A percentile compares a stretch with the other conserved stretches of the same genome.
These are phyloP conservation scores for Talaromyces sp. DNA, from an alignment of 2,329 filamentous ascomycete species.

Conservation along the genomic window DNA sequence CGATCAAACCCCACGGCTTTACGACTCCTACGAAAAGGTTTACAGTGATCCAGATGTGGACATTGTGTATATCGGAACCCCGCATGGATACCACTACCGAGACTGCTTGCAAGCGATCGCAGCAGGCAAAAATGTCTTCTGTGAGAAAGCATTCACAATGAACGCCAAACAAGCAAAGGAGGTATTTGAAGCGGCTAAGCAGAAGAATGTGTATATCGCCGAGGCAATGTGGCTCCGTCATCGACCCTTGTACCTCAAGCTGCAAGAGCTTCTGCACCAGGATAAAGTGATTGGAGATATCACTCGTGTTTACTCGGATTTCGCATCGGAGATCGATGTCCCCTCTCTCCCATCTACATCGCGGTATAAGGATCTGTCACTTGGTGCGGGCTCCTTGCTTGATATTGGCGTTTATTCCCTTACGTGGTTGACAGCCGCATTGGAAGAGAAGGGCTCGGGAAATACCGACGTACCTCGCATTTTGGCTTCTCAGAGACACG, in stretches of 20 bases:
- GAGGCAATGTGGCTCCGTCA: slow-evolving; percentile 46
- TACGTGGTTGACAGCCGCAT: slow-evolving; percentile 15
- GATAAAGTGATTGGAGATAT: slow-evolving; percentile 14
- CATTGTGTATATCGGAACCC: slow-evolving; percentile 56
- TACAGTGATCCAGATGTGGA: slow-evolving; percentile 41
- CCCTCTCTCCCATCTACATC: background rate
- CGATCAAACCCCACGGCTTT: slow-evolving; percentile 6
- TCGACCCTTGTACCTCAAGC: slow-evolving; percentile 8
- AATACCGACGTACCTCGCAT: slow-evolving; percentile 9
- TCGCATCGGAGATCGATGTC: slow-evolving; percentile 6
- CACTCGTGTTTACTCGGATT: slow-evolving; percentile 7
- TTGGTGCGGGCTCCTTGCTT: slow-evolving; percentile 17
- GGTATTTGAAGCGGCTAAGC: slow-evolving; percentile 45
- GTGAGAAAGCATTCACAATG: slow-evolving; percentile 34
- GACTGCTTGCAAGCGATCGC: slow-evolving; percentile 46
- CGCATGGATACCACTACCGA: slow-evolving; percentile 43
- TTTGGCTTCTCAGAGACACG: slow-evolving; percentile 15
- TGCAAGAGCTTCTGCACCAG: slow-evolving; percentile 9
- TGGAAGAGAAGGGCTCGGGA: slow-evolving; percentile 1
- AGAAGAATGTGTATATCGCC: slow-evolving; percentile 49
- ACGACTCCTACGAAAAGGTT: slow-evolving; percentile 10
- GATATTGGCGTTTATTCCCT: slow-evolving; percentile 19
- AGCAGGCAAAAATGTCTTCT: slow-evolving; percentile 34
- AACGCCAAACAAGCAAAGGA: slow-evolving; percentile 43
- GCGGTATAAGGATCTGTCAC: slow-evolving; percentile 6